phyloP scores from a whole-genome alignment of 2,329 filamentous ascomycete species.

The Emmonsiellopsis sp. region DNA sequence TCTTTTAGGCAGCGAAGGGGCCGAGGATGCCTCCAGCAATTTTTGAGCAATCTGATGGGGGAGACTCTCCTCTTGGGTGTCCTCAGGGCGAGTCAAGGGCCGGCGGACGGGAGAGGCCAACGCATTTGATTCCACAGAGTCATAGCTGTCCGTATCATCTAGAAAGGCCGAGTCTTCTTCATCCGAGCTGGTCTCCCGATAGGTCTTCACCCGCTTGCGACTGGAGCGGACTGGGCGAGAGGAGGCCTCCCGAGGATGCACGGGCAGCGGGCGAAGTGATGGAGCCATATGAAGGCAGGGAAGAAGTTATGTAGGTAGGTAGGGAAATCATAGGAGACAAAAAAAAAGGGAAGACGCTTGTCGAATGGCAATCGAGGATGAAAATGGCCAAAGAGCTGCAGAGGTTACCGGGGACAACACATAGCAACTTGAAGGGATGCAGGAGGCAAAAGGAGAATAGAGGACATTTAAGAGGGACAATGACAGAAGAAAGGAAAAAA shows the following conservation, averaged over 20 bases:
- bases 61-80: background rate
- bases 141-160: conserved; percentile 2
- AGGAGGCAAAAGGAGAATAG: no score
- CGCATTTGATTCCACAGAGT: background rate
- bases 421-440: no score
- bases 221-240: conserved; percentile 27
- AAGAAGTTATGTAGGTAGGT: background rate
- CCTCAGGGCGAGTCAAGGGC: background rate
- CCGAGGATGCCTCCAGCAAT: background rate
- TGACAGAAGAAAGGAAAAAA: no score
- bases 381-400: conserved; percentile 9
- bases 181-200: conserved; percentile 29
- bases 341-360: conserved; percentile 20
- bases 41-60: background rate
- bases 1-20: background rate
- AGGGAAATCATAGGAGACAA: background rate
- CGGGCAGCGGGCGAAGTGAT: conserved; percentile 14
- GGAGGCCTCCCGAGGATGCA: conserved; percentile 6
- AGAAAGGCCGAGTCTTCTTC: conserved; percentile 13
- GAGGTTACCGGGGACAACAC: no score
- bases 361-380: conserved; percentile 21
- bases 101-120: background rate
- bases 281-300: conserved; percentile 19
- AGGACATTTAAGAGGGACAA: no score
- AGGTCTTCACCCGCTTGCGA: conserved; percentile 27